phyloP scores from a whole-genome alignment of 768 basidiomycete species.

The Inosperma sp. region DNA sequence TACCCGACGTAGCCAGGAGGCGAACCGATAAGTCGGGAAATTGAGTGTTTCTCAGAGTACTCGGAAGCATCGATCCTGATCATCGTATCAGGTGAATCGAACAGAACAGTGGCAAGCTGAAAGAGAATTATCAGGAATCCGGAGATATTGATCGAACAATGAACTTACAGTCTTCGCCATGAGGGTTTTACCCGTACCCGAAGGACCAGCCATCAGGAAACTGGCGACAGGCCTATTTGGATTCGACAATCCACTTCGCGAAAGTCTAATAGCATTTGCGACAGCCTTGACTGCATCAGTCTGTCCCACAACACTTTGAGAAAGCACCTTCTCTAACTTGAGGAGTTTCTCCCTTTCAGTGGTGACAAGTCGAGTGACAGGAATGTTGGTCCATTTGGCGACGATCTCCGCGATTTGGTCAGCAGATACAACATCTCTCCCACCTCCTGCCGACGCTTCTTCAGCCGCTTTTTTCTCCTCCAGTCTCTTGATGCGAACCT shows the following conservation, averaged over 20 bases:
- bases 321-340: conserved; percentile 79
- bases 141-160: not conserved
- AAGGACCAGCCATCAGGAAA: conserved; percentile 90
- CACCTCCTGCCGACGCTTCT: conserved; percentile 53
- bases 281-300: conserved; percentile 88
- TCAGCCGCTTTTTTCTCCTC: conserved; percentile 69
- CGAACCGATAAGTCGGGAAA: conserved; percentile 49
- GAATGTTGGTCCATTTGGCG: conserved; percentile 88
- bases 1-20: conserved; percentile 92
- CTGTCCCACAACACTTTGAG: conserved; percentile 81
- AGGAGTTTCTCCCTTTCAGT: conserved; percentile 87
- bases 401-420: conserved; percentile 95
- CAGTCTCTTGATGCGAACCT: conserved; percentile 62
- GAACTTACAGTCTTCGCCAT: conserved; percentile 78
- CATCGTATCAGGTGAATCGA: conserved; percentile 89
- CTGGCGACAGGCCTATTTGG: conserved; percentile 84
- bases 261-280: conserved; percentile 88
- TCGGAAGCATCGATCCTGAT: conserved; percentile 91
- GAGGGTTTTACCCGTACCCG: conserved; percentile 87
- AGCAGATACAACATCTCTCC: conserved; percentile 69
- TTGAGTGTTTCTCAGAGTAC: conserved; percentile 73
- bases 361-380: conserved; percentile 81
- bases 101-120: conserved; percentile 82
- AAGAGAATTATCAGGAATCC: conserved; percentile 8
- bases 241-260: conserved; percentile 90